phyloP scores from a whole-genome alignment of 345 rosid genomes.

The Eucalyptus regnans region DNA sequence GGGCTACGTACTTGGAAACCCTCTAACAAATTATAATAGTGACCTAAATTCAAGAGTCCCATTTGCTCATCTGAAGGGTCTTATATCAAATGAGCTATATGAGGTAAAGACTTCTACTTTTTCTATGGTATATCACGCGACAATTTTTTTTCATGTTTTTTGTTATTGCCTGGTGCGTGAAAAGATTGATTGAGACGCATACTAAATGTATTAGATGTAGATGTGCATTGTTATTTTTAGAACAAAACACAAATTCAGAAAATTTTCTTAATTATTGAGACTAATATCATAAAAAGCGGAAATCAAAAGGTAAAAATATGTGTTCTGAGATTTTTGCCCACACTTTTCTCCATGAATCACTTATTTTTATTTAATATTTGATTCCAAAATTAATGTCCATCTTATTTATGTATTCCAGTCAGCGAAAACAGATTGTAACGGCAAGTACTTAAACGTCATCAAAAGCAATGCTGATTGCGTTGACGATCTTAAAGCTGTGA shows the following conservation, averaged over 20 bases:
- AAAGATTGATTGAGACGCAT: not conserved
- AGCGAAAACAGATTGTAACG: too few relatives aligned
- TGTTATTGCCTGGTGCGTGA: not conserved
- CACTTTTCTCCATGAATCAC: too few relatives aligned
- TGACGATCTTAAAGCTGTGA: too few relatives aligned
- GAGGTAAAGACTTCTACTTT: not conserved
- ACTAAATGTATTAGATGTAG: not conserved
- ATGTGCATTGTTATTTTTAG: not conserved
- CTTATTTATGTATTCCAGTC: too few relatives aligned
- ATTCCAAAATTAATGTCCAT: too few relatives aligned
- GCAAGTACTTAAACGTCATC: too few relatives aligned
- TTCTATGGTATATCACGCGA: fast-evolving
- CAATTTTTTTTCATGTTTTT: too few relatives aligned
- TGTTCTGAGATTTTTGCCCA: too few relatives aligned
- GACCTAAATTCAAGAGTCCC: conserved; percentile 9
- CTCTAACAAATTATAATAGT: not conserved
- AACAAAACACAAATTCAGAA: not conserved
- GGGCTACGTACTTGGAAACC: conserved; percentile 22
- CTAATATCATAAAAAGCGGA: too few relatives aligned
- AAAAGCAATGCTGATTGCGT: too few relatives aligned
- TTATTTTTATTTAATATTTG: too few relatives aligned
- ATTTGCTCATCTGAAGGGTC: conserved; percentile 4
- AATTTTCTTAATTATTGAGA: not conserved
- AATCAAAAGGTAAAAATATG: too few relatives aligned
- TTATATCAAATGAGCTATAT: conserved; percentile 5